Percentiles rank a stretch among this genome's conserved stretches.
Evolutionary conservation across 352 stramenopile species (phyloP).

Genomic region (Globisporangium nunn): DNA sequence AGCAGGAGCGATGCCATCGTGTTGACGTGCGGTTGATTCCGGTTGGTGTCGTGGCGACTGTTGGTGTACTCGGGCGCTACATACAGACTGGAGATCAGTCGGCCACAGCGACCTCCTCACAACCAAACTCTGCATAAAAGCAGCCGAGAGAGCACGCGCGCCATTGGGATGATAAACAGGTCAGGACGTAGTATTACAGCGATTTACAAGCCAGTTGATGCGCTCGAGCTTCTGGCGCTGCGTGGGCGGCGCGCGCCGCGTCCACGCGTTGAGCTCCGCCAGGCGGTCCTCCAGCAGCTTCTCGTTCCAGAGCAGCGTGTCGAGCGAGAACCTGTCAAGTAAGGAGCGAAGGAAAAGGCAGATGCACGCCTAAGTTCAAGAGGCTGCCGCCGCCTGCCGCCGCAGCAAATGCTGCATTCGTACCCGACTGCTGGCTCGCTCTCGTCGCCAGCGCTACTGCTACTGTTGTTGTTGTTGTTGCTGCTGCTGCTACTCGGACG

Average conservation of each 20-base stretch:
- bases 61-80: too few species aligned
- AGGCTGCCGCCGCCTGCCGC: too few species aligned
- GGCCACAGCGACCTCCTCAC: too few species aligned
- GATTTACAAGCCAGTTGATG: conserved; percentile 65
- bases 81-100: too few species aligned
- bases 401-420: too few species aligned
- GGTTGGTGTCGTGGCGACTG: not conserved
- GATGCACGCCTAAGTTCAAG: too few species aligned
- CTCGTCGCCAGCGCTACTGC: conserved; percentile 12
- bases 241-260: conserved; percentile 35
- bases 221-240: conserved; percentile 53
- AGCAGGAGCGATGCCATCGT: conserved; percentile 54
- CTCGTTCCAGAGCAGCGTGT: conserved; percentile 65
- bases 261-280: conserved; percentile 59
- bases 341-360: too few species aligned
- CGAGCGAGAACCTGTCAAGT: conserved; percentile 63
- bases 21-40: too few species aligned
- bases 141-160: too few species aligned
- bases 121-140: too few species aligned
- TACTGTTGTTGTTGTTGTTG: conserved; percentile 4
- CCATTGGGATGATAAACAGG: not conserved
- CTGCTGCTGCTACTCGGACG: conserved; percentile 8
- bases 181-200: conserved; percentile 26
- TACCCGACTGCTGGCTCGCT: conserved; percentile 28
- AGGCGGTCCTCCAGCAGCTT: conserved; percentile 58